A percentile compares a stretch with the other conserved stretches of the same genome.
Conservation (phyloP, 371 early-diverging fungal species). For the Mortierella polycephala region DNA sequence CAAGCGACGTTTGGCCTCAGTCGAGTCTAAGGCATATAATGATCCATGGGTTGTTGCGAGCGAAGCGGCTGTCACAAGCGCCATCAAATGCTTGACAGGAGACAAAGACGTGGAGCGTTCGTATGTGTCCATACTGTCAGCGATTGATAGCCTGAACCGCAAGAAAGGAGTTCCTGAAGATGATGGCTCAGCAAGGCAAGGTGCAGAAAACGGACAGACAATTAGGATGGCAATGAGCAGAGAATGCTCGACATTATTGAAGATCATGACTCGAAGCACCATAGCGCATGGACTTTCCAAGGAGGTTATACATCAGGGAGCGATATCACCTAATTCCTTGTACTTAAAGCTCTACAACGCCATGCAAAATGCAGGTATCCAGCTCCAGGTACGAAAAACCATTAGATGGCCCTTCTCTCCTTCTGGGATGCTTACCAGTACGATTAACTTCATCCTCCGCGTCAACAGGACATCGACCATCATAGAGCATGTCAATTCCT, state of each 20-base stretch:
- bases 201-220: no score
- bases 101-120: constrained; percentile 49
- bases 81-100: constrained; percentile 20
- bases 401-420: neutral
- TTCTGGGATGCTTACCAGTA: neutral
- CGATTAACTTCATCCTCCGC: neutral
- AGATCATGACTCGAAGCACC: constrained; percentile 4
- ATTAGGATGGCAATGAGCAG: neutral
- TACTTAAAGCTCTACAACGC: constrained; percentile 33
- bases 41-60: constrained; percentile 26
- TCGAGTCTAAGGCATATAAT: no score
- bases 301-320: constrained; percentile 24
- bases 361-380: constrained; percentile 19
- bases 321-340: constrained; percentile 2
- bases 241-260: constrained; percentile 12
- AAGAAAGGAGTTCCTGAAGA: constrained; percentile 4
- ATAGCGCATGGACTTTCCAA: constrained; percentile 7
- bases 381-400: constrained; percentile 17
- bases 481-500: constrained; percentile 15
- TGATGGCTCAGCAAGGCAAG: neutral
- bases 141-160: constrained; percentile 28
- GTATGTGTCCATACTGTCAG: constrained; percentile 39
- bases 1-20: no score
- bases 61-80: constrained; percentile 22
- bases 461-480: constrained; percentile 18